Base-by-base conservation (phyloP, 768 basidiomycete genomes). In the Termitomyces sp. region DNA sequence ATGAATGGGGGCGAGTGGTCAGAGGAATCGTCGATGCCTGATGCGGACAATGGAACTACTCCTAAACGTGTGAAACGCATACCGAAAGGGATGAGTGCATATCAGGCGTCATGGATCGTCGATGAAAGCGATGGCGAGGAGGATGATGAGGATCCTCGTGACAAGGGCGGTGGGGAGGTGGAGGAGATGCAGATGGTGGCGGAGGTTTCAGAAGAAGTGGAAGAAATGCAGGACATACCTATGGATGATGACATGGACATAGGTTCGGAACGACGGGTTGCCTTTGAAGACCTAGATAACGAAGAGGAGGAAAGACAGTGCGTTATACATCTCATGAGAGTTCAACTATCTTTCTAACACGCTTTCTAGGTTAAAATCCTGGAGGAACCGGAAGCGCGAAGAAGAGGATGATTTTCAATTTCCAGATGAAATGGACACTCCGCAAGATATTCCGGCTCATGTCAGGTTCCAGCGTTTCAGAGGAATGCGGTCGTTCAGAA, bases 351-450 rank as follows among this genome's bases (percentile, higher is more conserved):
- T 21, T 62, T 40, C 57, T 33, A 55, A 54, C 44, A 60, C 31
- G 56, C 45, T 48, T 48, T 56, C 26, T 62, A 93, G 91, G 65
- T 70, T 93, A 47, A 75, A 78, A 57, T 76, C 76, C 12, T 94
- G 90, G 89, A 77, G 81, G 45, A 80, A 77, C 58, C 84, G 86
- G 53, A 78, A 82, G 51, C 79, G 83, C 17, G 89, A 91, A 70
- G 90, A 92, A 64, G 81, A 85, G 38, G 87, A 91, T 50, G 91
- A 97, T 62, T 71, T 83, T 26, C 78, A 81, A n/a, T 99, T 98
- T 72, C 96, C 96, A 0, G 96, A 99, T 66, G 96, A 99, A 69
- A 80, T 96, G 11, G 95, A 98, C 64, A 98, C 97, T 0, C 96
- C 96, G 0, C 83, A 85, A 61, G 89, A 98, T 55, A 73, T 86